Percentiles rank a stretch among this genome's conserved stretches.
Conservation (phyloP, 208 protist genomes). For the Angomonas deanei region DNA sequence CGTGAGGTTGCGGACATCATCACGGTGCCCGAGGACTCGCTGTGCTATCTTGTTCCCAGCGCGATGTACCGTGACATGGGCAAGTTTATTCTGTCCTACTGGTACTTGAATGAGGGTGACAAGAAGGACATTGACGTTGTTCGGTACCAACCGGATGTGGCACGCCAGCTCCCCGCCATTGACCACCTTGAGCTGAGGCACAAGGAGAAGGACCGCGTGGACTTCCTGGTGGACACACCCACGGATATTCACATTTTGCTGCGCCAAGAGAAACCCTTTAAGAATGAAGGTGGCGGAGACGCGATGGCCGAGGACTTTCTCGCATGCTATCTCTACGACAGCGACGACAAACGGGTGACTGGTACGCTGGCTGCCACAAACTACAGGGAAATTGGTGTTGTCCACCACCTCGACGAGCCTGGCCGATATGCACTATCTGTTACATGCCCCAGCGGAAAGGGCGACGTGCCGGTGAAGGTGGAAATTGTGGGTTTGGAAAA, state of each 20-base stretch:
- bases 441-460: slow-evolving; percentile 46
- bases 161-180: slow-evolving; percentile 57
- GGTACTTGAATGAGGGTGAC: slow-evolving; percentile 40
- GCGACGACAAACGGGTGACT: slow-evolving; percentile 53
- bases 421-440: slow-evolving; percentile 68
- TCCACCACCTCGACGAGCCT: slow-evolving; percentile 42
- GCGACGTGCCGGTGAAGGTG: slow-evolving; percentile 57
- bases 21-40: slow-evolving; percentile 52
- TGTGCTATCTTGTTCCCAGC: slow-evolving; percentile 75
- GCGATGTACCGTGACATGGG: slow-evolving; percentile 59
- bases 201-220: slow-evolving; percentile 54
- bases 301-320: slow-evolving; percentile 70
- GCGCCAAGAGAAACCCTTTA: slow-evolving; percentile 65
- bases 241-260: slow-evolving; percentile 74
- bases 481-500: slow-evolving; percentile 51
- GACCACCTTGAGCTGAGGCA: slow-evolving; percentile 50
- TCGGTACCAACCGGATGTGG: slow-evolving; percentile 45
- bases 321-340: slow-evolving; percentile 72
- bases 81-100: slow-evolving; percentile 85
- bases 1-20: slow-evolving; percentile 66
- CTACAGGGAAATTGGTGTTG: slow-evolving; percentile 69
- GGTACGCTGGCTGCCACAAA: slow-evolving; percentile 49
- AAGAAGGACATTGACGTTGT: slow-evolving; percentile 28
- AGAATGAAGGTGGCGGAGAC: slow-evolving; percentile 37
- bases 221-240: slow-evolving; percentile 68